Evolutionary conservation across 352 stramenopile species (phyloP).

Genomic region (Peronospora belbahrii): DNA sequence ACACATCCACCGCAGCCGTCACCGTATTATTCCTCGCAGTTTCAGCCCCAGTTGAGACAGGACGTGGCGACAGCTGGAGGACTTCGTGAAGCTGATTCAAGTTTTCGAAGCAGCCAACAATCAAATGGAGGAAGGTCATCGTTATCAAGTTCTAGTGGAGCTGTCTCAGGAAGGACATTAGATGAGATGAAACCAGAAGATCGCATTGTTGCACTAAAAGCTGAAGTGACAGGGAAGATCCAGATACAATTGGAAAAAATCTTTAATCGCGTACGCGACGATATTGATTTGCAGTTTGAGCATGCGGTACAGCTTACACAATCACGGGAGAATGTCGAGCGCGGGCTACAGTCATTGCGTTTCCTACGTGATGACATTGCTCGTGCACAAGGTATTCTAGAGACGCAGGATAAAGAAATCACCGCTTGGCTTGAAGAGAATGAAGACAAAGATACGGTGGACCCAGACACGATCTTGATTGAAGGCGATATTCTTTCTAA

Average conservation of each 20-base stretch:
- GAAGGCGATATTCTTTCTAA: slow-evolving; percentile 69
- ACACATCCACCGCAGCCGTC: slow-evolving; percentile 26
- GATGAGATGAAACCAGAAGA: slow-evolving; percentile 33
- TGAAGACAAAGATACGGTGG: slow-evolving; percentile 66
- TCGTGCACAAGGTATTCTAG: slow-evolving; percentile 42
- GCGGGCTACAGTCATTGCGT: slow-evolving; percentile 65
- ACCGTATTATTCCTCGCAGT: slow-evolving; percentile 26
- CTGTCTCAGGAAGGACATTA: slow-evolving; percentile 1
- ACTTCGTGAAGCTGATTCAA: slow-evolving; percentile 21
- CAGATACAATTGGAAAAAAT: slow-evolving; percentile 69
- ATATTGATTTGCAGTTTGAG: slow-evolving; percentile 83
- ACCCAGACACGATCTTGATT: slow-evolving; percentile 74
- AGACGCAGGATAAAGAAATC: slow-evolving; percentile 52
- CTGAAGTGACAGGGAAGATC: slow-evolving; percentile 71
- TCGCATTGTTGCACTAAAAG: slow-evolving; percentile 41
- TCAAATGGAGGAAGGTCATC: slow-evolving; percentile 6
- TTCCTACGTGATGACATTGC: slow-evolving; percentile 62
- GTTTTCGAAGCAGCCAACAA: slow-evolving; percentile 39
- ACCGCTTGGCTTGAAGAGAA: slow-evolving; percentile 65
- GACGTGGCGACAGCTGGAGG: slow-evolving; percentile 9
- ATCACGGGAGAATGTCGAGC: slow-evolving; percentile 66
- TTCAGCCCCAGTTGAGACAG: slow-evolving; percentile 21
- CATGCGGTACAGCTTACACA: slow-evolving; percentile 78
- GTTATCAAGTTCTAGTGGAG: slow-evolving; percentile 14
- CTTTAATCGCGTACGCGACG: slow-evolving; percentile 78